Evolutionary conservation across 2,329 filamentous ascomycete species (phyloP), one percentile per base, ranked within the genome.

Genomic region (Venturia asperata): DNA sequence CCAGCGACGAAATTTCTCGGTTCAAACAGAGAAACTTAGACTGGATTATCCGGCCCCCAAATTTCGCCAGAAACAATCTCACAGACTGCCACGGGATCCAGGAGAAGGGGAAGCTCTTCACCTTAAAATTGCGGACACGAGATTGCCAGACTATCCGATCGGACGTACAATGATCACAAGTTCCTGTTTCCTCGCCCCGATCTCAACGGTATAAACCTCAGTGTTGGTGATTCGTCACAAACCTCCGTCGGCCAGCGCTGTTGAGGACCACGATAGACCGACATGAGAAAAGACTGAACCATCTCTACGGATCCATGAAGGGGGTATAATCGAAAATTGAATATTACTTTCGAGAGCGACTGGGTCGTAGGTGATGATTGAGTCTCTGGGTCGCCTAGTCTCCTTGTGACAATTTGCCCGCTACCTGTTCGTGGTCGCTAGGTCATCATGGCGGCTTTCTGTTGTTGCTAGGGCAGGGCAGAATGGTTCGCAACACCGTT

Each of bases 81-180:
- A 37, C 1, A 30, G 52, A 58, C 52, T n/a, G 52, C 52, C 30
- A 34, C 27, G 52, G 30, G n/a, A 58, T 58, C 30, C 52, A 58
- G 52, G 30, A 58, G 24, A 21, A 30, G 13, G 52, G 52, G 27
- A 58, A 58, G 21, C 30, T 58, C 52, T 58, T 58, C 30, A 58
- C 52, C 24, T 21, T 21, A 52, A 52, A 27, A 15, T 37, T 27
- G 15, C 21, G 21, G 27, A 27, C 60, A 61, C 37, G 60, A 61
- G 60, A 61, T 61, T 61, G 60, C 60, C 60, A 61, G 34, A 41
- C 21, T n/a, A 61, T 61, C 60, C 37, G 60, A 61, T 61, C 60
- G 60, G 39, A 58, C n/a, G 60, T 61, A 61, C 60, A 42, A 45
- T 27, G 42, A 19, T 42, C 37, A 45, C 60, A 42, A 61, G 60